Base-by-base conservation (phyloP, 345 rosid species). In the Noccaea bulbosa region DNA sequence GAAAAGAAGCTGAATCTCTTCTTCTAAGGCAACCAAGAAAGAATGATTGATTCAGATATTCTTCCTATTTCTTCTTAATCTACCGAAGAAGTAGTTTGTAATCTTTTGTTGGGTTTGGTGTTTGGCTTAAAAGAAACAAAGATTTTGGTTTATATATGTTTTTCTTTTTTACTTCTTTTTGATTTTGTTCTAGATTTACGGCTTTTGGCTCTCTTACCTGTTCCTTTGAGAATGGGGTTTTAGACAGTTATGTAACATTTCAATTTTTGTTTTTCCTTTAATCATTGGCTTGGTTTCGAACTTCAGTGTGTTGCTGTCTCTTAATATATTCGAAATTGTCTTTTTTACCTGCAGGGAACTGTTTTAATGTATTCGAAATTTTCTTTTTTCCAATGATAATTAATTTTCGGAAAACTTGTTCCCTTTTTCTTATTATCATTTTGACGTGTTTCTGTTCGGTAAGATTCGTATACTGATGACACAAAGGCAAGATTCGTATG, bases 221-320 rank as follows among this genome's bases (percentile, higher is more conserved):
- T 75, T 79, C 59, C 8, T 56, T 37, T 83, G 72, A 77, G 83
- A 77, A 59, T 77, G 75, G 77, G 75, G 77, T 66, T 81, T 81
- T 80, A 77, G 22, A 20, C 22, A 20, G 69, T 74, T 55, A 71
- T 71, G 67, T 66, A 74, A 59, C 86, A 77, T 75, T 79, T 79
- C 83, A 76, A 34, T 81, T 72, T 82, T 80, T 82, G 16, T 37
- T 16, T 47, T 41, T 8, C 6, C 16, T 1, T 46, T n/a, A 49
- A 61, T 58, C 73, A 46, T 22, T 59, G 33, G 58, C 51, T 60
- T 52, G 27, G 44, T 58, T 63, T 30, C 3, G 9, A 5, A 44
- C 2, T 6, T 22, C 16, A 47, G 1, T 12, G 20, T 34, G 20
- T 43, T 34, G 15, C 12, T 50, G 15, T 11, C 59, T 10, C 51